Evolutionary conservation across 306 rosid species (phyloP).

Genomic region (Acacia acuminata): DNA sequence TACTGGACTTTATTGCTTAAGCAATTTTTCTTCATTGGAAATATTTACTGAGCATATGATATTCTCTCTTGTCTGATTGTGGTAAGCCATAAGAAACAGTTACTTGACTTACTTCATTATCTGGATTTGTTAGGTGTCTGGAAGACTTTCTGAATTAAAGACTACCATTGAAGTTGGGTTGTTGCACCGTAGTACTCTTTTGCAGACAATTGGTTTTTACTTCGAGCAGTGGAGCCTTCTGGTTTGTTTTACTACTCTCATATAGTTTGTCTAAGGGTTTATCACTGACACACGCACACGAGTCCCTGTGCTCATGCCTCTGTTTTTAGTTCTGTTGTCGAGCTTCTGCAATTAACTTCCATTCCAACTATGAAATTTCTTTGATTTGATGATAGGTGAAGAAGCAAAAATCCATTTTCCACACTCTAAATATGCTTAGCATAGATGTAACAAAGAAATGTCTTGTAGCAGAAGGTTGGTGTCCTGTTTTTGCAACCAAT

Average conservation of each 20-base stretch:
- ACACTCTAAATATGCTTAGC: conserved; percentile 87
- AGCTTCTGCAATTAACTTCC: conserved; percentile 30
- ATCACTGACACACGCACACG: conserved; percentile 2
- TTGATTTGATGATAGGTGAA: conserved; percentile 52
- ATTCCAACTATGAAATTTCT: conserved; percentile 27
- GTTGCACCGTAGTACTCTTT: conserved; percentile 57
- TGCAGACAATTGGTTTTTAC: conserved; percentile 68
- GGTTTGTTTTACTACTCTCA: conserved; percentile 53
- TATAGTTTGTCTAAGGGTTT: conserved; percentile 22
- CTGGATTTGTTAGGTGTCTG: conserved; percentile 59
- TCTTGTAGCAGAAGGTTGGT: conserved; percentile 94
- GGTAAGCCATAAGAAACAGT: conserved; percentile 20
- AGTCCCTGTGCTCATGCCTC: background rate
- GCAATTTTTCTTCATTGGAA: conserved; percentile 4
- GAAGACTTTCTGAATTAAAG: conserved; percentile 77
- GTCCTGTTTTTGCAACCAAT: conserved; percentile 72
- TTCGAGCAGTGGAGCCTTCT: conserved; percentile 75
- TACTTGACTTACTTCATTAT: background rate
- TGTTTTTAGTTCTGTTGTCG: conserved; percentile 26
- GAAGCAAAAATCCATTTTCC: conserved; percentile 76
- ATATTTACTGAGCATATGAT: background rate
- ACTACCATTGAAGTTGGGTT: conserved; percentile 73
- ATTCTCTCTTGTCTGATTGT: background rate
- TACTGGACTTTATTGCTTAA: background rate
- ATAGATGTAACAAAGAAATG: conserved; percentile 85